These are phyloP conservation scores for Heterobasidion parviporum DNA, from an alignment of 1,284 basidiomycete genomes.

Conservation along the genomic window DNA sequence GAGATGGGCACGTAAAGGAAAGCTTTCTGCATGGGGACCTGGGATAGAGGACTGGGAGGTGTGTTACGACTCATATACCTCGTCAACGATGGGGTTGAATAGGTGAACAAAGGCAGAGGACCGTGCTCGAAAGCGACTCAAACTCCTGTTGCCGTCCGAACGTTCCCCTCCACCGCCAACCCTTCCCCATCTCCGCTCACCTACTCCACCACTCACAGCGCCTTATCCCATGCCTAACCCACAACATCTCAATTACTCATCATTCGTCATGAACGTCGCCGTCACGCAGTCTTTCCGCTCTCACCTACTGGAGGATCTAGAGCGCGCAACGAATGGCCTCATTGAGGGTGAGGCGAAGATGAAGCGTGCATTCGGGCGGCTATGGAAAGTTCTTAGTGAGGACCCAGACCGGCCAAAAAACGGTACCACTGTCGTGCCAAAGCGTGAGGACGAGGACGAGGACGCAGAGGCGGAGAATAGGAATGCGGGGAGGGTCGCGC, in stretches of 20 bases:
- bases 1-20: conserved; percentile 69
- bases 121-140: conserved; percentile 70
- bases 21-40: conserved; percentile 72
- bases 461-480: conserved; percentile 45
- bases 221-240: conserved; percentile 61
- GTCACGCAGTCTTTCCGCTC: conserved; percentile 79
- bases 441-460: conserved; percentile 56
- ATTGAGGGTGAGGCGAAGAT: conserved; percentile 71
- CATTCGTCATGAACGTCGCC: conserved; percentile 75
- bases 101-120: conserved; percentile 53
- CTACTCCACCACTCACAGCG: conserved; percentile 38
- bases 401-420: conserved; percentile 32
- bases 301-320: conserved; percentile 64
- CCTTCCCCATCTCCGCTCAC: conserved; percentile 37
- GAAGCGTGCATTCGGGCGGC: conserved; percentile 60
- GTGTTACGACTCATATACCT: conserved; percentile 16
- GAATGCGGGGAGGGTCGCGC: conserved; percentile 41
- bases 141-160: conserved; percentile 50
- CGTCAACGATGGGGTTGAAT: neutral
- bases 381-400: conserved; percentile 74
- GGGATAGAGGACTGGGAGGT: conserved; percentile 79
- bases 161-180: conserved; percentile 26
- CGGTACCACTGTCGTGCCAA: conserved; percentile 42
- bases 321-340: conserved; percentile 67
- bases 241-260: conserved; percentile 67